Conservation (phyloP, 2,329 filamentous ascomycete species). For the Monilinia aucupariae region DNA sequence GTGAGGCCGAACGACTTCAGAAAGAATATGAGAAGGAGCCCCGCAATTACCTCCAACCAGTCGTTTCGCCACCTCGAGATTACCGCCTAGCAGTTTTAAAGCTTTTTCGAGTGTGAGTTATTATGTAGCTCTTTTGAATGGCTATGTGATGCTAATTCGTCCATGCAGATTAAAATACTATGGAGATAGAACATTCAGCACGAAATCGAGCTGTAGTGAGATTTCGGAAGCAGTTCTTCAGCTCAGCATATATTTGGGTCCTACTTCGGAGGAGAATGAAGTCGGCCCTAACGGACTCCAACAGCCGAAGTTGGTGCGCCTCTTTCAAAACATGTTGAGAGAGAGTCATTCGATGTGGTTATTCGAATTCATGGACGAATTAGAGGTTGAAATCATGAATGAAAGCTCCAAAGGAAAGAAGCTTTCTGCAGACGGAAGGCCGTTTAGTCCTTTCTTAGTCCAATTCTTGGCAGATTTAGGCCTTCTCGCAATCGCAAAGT, state of each 20-base stretch:
- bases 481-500: background rate
- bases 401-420: background rate
- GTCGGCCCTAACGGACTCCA: no score
- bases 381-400: background rate
- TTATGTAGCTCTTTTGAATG: background rate
- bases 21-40: background rate
- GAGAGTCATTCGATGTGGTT: background rate
- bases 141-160: background rate
- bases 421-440: background rate
- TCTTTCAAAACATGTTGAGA: background rate
- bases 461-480: background rate
- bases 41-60: background rate
- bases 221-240: no score
- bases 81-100: no score
- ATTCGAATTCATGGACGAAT: background rate
- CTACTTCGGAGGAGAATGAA: no score
- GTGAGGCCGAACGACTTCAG: background rate
- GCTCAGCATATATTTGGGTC: no score
- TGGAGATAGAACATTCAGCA: background rate
- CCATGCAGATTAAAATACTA: background rate
- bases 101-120: background rate
- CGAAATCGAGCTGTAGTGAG: no score
- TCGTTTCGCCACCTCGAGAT: background rate
- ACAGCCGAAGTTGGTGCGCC: background rate
- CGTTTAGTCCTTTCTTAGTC: background rate